Evolutionary conservation across 805 yeast genomes (phyloP).

Genomic region (Metschnikowia amazonensis): DNA sequence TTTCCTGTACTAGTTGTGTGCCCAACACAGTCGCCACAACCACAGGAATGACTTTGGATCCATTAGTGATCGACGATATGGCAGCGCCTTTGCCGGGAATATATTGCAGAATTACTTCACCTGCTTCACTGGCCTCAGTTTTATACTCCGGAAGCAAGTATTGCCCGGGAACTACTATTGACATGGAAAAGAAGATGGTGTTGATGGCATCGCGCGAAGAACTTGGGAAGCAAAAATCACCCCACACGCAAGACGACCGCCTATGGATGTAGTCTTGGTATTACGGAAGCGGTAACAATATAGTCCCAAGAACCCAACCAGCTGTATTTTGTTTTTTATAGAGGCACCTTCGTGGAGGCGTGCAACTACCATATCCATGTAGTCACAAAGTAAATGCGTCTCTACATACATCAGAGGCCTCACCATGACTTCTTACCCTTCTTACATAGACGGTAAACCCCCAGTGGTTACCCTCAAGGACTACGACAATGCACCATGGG

Average conservation of each 20-base stretch:
- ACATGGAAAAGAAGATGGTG: constrained; percentile 8
- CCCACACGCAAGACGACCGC: neutral
- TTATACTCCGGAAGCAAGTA: constrained; percentile 58
- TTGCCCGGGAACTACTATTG: constrained; percentile 63
- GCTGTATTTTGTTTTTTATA: neutral
- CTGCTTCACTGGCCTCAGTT: constrained; percentile 17
- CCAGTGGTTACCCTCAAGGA: constrained; percentile 44
- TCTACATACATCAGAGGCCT: neutral
- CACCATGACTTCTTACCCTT: constrained; percentile 33
- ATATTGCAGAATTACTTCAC: constrained; percentile 42
- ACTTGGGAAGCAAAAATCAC: neutral
- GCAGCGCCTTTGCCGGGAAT: constrained; percentile 65
- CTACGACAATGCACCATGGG: constrained; percentile 54
- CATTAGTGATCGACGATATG: constrained; percentile 41
- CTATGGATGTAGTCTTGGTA: neutral
- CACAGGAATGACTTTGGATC: constrained; percentile 38
- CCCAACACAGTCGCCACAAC: constrained; percentile 65
- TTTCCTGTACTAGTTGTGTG: constrained; percentile 35
- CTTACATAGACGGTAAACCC: constrained; percentile 42
- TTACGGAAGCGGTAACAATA: neutral
- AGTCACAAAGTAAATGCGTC: neutral
- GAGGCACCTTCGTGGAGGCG: neutral
- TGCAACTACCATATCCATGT: neutral
- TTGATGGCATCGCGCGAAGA: constrained; percentile 6
- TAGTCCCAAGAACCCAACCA: neutral